Conservation (phyloP, 441 rosid species). For the Daphne laureola region DNA sequence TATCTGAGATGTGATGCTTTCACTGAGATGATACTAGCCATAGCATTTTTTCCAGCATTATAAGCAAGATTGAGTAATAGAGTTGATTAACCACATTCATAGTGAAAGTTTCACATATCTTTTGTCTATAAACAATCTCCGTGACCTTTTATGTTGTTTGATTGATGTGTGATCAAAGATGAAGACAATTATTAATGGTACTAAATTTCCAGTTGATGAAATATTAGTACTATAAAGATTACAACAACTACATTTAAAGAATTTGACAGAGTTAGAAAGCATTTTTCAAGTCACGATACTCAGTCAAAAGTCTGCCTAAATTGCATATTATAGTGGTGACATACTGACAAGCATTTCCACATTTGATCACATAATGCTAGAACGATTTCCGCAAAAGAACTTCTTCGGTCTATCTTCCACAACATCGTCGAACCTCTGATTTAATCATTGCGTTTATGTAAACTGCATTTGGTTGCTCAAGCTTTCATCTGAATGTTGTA, state of each 20-base stretch:
- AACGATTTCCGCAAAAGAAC: slow-evolving; percentile 5
- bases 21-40: slow-evolving; percentile 8
- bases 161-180: slow-evolving; percentile 24
- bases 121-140: slow-evolving; percentile 11
- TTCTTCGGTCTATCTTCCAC: background rate
- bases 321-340: slow-evolving; percentile 18
- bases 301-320: slow-evolving; percentile 13
- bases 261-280: slow-evolving; percentile 15
- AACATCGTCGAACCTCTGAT: too few species aligned
- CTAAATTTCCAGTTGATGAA: background rate
- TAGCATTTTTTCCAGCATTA: slow-evolving; percentile 9
- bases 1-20: slow-evolving; percentile 19
- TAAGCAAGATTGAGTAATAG: slow-evolving; percentile 21
- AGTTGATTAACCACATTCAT: slow-evolving; percentile 22
- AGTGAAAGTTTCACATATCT: slow-evolving; percentile 19
- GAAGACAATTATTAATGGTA: slow-evolving; percentile 15
- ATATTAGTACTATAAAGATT: slow-evolving; percentile 12
- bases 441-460: too few species aligned
- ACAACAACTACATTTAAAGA: slow-evolving; percentile 17
- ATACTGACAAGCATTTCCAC: slow-evolving; percentile 20
- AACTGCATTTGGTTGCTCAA: too few species aligned
- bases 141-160: slow-evolving; percentile 16
- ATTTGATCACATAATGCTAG: slow-evolving; percentile 12
- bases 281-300: slow-evolving; percentile 20
- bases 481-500: too few species aligned